Base-by-base conservation (phyloP, 805 yeast species). In the Nakazawaea ernobii region DNA sequence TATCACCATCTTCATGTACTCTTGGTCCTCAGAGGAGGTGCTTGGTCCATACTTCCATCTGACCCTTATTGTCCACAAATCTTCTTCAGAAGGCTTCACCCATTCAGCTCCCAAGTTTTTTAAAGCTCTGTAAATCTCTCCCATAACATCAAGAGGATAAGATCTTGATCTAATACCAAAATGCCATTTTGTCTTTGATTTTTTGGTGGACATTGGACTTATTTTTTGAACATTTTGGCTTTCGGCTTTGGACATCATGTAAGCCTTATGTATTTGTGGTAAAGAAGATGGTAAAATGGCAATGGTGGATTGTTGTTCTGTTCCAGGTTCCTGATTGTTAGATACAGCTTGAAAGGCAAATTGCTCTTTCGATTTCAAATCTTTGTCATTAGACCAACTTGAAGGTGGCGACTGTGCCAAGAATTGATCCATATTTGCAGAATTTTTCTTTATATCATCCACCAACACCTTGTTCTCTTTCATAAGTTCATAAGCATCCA, bases 111-210 rank as follows among this genome's bases (percentile, higher is more conserved):
- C 97, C 46, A 94, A 70, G 58, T 87, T 89, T 66, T 87, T 87
- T 61, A 94, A 73, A 1, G 98, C 98, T 41, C 97, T 75, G 67
- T 94, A 94, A 39, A 94, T 91, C 63, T 94, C 99, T 27, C 97
- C 97, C 98, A 94, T 94, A 3, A 94, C 99, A 65, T 94, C 99
- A 56, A 94, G 73, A 32, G 99, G 98, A 62, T 94, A 94, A 1
- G 97, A 88, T 58, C 97, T 76, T 8, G 97, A 89, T 61, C 99
- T 75, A 51, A 94, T 94, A 54, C 99, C 99, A 61, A 94, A 94
- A 71, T 94, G 99, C 99, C 99, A 94, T 66, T 96, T 82, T 6
- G 96, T 88, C 66, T 90, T 92, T 52, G 92, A 86, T 63, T 88
- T 89, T 64, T 92, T 90, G 41, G 85, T 74, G 0, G 77, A 66